A percentile compares a stretch with the other conserved stretches of the same genome.
These are phyloP conservation scores for Phoma sp. DNA, from an alignment of 2,329 filamentous ascomycete genomes.

Conservation along the genomic window DNA sequence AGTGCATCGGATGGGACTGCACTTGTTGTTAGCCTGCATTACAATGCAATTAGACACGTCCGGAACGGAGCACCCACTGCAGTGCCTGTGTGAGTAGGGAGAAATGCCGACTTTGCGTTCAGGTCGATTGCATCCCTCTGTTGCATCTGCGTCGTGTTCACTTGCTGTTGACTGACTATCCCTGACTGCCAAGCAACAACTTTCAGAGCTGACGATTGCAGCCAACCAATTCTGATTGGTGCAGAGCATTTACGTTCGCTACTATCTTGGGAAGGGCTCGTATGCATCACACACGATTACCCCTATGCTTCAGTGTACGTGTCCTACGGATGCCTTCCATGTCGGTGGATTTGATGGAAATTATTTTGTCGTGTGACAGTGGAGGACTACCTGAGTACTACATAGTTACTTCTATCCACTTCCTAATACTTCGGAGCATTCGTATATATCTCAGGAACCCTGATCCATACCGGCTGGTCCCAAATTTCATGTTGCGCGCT, in stretches of 20 bases:
- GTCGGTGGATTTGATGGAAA: too few relatives aligned
- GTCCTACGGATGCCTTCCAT: too few relatives aligned
- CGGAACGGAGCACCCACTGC: slow-evolving; percentile 18
- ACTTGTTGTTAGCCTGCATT: slow-evolving; percentile 18
- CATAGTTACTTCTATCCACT: too few relatives aligned
- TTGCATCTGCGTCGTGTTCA: slow-evolving; percentile 29
- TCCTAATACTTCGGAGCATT: too few relatives aligned
- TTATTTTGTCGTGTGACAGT: too few relatives aligned
- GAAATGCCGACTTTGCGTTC: slow-evolving; percentile 12
- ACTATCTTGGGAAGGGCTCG: slow-evolving; percentile 12
- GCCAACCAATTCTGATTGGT: slow-evolving; percentile 11
- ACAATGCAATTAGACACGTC: slow-evolving; percentile 11
- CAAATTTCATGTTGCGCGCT: too few relatives aligned
- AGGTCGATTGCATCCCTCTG: slow-evolving; percentile 22
- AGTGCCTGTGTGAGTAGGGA: slow-evolving; percentile 8
- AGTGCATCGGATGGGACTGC: slow-evolving; percentile 28
- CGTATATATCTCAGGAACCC: too few relatives aligned
- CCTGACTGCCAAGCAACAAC: slow-evolving; percentile 26
- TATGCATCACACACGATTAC: slow-evolving; percentile 1
- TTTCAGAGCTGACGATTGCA: slow-evolving; percentile 13
- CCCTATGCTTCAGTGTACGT: background rate
- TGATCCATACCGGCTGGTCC: too few relatives aligned
- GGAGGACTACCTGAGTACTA: too few relatives aligned
- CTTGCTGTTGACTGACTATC: slow-evolving; percentile 27
- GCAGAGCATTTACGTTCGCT: background rate